Conservation (phyloP, 2,329 filamentous ascomycete species). For the Aaosphaeria pasadenensis region DNA sequence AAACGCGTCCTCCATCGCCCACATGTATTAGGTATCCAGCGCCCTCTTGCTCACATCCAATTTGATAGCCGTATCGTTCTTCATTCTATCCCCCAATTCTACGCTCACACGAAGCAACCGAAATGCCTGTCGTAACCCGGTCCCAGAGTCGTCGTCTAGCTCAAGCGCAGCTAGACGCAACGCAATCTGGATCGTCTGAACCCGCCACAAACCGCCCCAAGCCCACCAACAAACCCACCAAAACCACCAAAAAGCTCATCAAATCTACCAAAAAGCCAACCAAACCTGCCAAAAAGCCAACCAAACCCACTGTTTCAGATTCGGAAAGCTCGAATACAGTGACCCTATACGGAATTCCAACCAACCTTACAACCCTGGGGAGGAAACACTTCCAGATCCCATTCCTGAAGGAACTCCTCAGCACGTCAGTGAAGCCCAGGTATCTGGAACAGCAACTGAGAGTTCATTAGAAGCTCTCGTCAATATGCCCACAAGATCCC, state of each 20-base stretch:
- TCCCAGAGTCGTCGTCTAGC: background rate
- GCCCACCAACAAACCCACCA: too few relatives aligned
- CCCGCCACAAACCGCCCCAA: too few relatives aligned
- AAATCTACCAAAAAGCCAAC: too few relatives aligned
- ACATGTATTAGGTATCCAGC: too few relatives aligned
- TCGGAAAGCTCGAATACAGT: background rate
- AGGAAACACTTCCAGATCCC: background rate
- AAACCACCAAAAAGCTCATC: too few relatives aligned
- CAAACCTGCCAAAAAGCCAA: too few relatives aligned
- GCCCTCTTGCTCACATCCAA: too few relatives aligned
- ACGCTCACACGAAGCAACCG: background rate
- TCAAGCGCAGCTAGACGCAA: too few relatives aligned
- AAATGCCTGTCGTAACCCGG: background rate
- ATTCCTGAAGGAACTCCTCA: background rate
- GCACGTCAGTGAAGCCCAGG: background rate
- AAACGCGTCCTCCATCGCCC: too few relatives aligned
- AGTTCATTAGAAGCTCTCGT: background rate
- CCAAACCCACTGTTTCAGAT: background rate
- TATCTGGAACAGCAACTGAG: background rate
- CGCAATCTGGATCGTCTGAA: too few relatives aligned
- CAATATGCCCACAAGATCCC: background rate
- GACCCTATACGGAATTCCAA: background rate
- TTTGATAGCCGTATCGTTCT: too few relatives aligned
- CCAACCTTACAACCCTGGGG: background rate
- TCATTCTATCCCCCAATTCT: too few relatives aligned